phyloP scores from a whole-genome alignment of 306 rosid species.

The Mucuna pruriens region DNA sequence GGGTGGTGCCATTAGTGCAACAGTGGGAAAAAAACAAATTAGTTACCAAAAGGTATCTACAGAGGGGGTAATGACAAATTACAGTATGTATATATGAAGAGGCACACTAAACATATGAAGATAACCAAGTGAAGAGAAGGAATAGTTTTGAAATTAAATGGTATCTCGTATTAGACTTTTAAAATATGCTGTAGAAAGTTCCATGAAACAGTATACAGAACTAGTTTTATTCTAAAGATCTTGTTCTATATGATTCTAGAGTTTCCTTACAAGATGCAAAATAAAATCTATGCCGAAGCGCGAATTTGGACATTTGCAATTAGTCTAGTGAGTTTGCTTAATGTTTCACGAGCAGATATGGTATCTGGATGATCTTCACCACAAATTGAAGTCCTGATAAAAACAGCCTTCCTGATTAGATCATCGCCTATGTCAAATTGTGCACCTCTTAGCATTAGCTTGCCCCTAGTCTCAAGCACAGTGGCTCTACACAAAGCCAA shows the following conservation, averaged over 20 bases:
- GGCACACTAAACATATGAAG: background rate
- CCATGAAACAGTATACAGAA: slow-evolving; percentile 55
- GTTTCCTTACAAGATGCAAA: slow-evolving; percentile 53
- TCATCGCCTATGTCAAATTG: slow-evolving; percentile 82
- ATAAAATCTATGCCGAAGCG: slow-evolving; percentile 65
- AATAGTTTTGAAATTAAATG: slow-evolving; percentile 15
- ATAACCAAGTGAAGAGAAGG: background rate
- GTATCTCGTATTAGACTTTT: slow-evolving; percentile 37
- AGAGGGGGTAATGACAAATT: background rate
- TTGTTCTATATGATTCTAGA: slow-evolving; percentile 51
- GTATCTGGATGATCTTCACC: slow-evolving; percentile 92
- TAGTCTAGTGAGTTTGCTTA: slow-evolving; percentile 79
- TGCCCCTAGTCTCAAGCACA: slow-evolving; percentile 83
- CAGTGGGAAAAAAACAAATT: background rate
- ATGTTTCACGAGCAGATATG: slow-evolving; percentile 77
- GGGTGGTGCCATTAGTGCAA: background rate
- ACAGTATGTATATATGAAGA: background rate
- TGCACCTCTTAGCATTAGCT: slow-evolving; percentile 89
- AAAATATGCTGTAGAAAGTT: slow-evolving; percentile 45
- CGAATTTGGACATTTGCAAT: slow-evolving; percentile 69
- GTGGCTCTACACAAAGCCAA: slow-evolving; percentile 84
- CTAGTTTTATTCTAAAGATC: slow-evolving; percentile 58
- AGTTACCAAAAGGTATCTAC: background rate
- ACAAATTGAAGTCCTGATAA: slow-evolving; percentile 79
- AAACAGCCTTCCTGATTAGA: slow-evolving; percentile 85